Conservation (phyloP, 108 stramenopile genomes). For the Heterococcus sp. region DNA sequence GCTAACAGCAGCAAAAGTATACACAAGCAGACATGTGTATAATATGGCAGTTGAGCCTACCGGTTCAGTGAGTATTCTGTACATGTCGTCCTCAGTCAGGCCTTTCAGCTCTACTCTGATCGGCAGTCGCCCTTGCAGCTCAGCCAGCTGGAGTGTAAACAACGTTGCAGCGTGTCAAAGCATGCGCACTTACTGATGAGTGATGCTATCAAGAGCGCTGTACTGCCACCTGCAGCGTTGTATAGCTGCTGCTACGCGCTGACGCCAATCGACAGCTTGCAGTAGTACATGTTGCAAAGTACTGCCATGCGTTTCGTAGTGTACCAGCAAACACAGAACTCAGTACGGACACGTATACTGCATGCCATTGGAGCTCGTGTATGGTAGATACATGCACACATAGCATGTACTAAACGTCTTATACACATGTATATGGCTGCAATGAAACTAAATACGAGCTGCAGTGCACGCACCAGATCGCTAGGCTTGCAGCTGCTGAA, state of each 20-base stretch:
- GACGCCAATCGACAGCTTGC: too few relatives aligned
- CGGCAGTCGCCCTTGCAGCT: slow-evolving; percentile 94
- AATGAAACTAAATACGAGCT: not conserved
- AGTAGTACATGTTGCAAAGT: too few relatives aligned
- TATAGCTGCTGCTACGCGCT: too few relatives aligned
- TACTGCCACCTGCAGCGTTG: not conserved
- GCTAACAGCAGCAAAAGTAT: not conserved
- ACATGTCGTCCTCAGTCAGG: slow-evolving; percentile 93
- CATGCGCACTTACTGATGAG: not conserved
- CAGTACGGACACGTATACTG: too few relatives aligned
- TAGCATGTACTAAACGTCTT: too few relatives aligned
- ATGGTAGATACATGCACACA: too few relatives aligned
- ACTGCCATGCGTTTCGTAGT: too few relatives aligned
- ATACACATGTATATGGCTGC: not conserved
- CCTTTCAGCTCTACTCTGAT: slow-evolving; percentile 97
- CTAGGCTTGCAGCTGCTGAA: slow-evolving; percentile 79
- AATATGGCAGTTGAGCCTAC: slow-evolving; percentile 28
- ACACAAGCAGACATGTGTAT: not conserved
- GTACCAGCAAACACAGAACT: too few relatives aligned
- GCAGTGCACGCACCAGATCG: slow-evolving; percentile 70
- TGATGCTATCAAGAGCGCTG: not conserved
- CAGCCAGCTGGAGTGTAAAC: not conserved
- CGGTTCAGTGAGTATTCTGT: slow-evolving; percentile 97
- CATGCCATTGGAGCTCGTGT: too few relatives aligned
- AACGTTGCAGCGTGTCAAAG: not conserved